These are phyloP conservation scores for Verbascum thapsus DNA, from an alignment of 257 asterid genomes.

Conservation along the genomic window DNA sequence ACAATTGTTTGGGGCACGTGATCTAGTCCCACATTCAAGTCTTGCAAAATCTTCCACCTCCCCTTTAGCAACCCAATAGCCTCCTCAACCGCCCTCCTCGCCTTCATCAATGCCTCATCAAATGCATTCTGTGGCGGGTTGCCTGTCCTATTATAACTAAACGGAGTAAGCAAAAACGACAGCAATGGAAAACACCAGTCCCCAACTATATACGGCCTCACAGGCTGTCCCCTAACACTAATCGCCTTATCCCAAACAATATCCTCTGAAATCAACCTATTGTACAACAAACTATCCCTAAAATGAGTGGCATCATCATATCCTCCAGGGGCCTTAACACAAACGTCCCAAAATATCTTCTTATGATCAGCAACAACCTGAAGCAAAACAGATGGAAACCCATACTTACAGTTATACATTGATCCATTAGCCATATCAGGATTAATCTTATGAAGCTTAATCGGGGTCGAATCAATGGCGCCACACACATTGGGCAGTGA, in stretches of 20 bases:
- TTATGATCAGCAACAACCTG: slow-evolving; percentile 95
- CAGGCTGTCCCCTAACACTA: slow-evolving; percentile 77
- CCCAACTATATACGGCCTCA: slow-evolving; percentile 90
- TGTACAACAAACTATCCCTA: slow-evolving; percentile 82
- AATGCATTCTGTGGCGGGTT: slow-evolving; percentile 79
- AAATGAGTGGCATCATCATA: slow-evolving; percentile 89
- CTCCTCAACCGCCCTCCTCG: slow-evolving; percentile 79
- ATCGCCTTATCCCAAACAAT: slow-evolving; percentile 83
- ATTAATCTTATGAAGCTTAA: slow-evolving; percentile 63
- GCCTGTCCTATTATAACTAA: slow-evolving; percentile 64
- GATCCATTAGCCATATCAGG: slow-evolving; percentile 55
- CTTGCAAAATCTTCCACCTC: slow-evolving; percentile 94
- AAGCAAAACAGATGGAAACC: slow-evolving; percentile 72
- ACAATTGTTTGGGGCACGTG: slow-evolving; percentile 94
- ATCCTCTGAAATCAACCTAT: slow-evolving; percentile 72
- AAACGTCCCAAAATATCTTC: slow-evolving; percentile 96
- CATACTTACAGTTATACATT: slow-evolving; percentile 60
- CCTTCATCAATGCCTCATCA: slow-evolving; percentile 84
- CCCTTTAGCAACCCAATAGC: slow-evolving; percentile 93
- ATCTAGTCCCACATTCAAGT: slow-evolving; percentile 83
- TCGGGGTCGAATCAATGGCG: slow-evolving; percentile 80
- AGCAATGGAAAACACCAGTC: slow-evolving; percentile 88
- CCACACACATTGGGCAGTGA: slow-evolving; percentile 84
- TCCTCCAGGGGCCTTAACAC: slow-evolving; percentile 96
- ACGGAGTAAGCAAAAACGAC: slow-evolving; percentile 84